Evolutionary conservation across 1,139 yeast genomes (phyloP), one percentile per base, ranked within the genome.

Genomic region (Lodderomyces theae): DNA sequence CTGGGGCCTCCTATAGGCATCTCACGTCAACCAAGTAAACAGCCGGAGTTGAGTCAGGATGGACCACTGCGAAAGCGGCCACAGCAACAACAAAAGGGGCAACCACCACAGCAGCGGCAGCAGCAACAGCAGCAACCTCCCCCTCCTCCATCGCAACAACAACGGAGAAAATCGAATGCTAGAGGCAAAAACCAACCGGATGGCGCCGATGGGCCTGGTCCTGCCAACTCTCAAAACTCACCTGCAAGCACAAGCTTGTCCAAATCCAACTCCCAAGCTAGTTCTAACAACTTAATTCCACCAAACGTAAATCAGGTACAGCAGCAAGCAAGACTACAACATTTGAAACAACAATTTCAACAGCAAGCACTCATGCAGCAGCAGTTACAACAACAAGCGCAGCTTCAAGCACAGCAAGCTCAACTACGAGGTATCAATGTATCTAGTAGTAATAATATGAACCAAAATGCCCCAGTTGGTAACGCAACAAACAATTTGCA

Each of bases 261-360:
- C 5, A 19, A 28, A 19, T 25, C 10, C 5, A 26, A 19, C n/a
- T 19, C 22, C n/a, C 6, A 11, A 10, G 12, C 11, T 17, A 48
- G 42, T 21, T 45, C 31, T 9, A 34, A 13, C 23, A 28, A 12
- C 10, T 5, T 23, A 11, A n/a, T 24, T 13, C 34, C 39, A 18
- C 25, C 54, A 10, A 41, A 32, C 34, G 34, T 38, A 16, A 42
- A 43, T 35, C 50, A 47, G 18, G 25, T 36, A 18, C 47, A 47
- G 21, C 45, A 42, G 17, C 52, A 49, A 30, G 46, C 50, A 28
- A 41, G 51, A 18, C 42, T 52, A 31, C 60, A 53, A 40, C 61
- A 47, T 43, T 43, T 50, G 41, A 45, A 48, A 36, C 23, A 43
- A 19, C 53, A 50, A 29, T 46, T 44, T 23, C 51, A 50, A 32